Conservation (phyloP, 768 basidiomycete species). For the Mrakia gelida region DNA sequence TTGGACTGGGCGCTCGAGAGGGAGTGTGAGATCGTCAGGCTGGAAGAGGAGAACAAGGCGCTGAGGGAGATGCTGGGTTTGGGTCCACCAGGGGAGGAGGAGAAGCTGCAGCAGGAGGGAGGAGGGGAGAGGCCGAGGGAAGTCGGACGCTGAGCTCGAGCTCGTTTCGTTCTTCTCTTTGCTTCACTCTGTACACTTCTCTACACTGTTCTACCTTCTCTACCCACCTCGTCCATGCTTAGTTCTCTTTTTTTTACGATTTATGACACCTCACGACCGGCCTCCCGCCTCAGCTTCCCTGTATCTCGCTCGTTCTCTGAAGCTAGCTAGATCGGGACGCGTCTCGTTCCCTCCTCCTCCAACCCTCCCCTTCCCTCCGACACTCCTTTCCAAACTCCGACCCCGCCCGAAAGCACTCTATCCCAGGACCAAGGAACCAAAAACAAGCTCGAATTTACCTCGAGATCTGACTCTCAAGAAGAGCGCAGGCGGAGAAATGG, state of each 20-base stretch:
- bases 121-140: background rate
- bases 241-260: background rate
- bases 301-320: background rate
- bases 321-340: background rate
- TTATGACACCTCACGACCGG: background rate
- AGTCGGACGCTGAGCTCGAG: background rate
- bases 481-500: too few species aligned
- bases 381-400: background rate
- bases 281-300: background rate
- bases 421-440: background rate
- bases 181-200: background rate
- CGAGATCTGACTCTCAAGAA: too few species aligned
- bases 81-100: slow-evolving; percentile 13
- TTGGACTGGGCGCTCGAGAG: slow-evolving; percentile 82
- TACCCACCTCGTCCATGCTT: background rate
- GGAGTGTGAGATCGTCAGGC: slow-evolving; percentile 75
- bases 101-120: background rate
- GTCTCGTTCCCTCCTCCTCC: background rate
- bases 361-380: background rate
- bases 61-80: slow-evolving; percentile 73
- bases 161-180: too few species aligned
- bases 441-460: background rate
- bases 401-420: background rate
- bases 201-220: background rate
- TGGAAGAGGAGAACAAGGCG: slow-evolving; percentile 77